Evolutionary conservation across 83 land plant species (phyloP).

Genomic region (Diphasiastrum complanatum): DNA sequence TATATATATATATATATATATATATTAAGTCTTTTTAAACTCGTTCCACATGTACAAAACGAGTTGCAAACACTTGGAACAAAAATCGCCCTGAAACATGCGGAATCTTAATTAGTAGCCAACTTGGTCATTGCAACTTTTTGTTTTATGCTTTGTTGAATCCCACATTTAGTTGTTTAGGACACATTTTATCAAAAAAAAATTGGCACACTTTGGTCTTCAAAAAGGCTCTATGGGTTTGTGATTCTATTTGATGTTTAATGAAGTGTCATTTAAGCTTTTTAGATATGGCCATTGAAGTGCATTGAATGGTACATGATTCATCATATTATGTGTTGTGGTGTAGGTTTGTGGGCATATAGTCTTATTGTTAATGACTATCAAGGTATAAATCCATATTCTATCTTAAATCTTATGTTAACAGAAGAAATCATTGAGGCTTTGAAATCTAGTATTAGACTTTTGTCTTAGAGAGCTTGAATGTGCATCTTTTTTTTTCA

Average conservation of each 20-base stretch:
- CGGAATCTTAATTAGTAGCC: no score
- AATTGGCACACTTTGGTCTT: neutral
- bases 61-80: no score
- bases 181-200: no score
- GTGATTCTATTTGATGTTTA: neutral
- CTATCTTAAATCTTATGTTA: neutral
- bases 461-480: neutral
- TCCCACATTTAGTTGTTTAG: no score
- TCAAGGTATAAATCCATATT: slow-evolving; percentile 23
- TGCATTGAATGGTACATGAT: neutral
- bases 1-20: no score
- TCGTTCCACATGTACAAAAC: no score
- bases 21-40: no score
- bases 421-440: neutral
- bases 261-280: neutral
- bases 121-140: no score
- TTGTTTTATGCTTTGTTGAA: no score
- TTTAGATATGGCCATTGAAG: no score
- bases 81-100: no score
- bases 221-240: neutral
- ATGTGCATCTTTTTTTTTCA: neutral
- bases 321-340: neutral
- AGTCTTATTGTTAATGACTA: slow-evolving; percentile 36
- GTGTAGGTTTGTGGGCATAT: slow-evolving; percentile 35
- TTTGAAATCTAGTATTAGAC: no score